phyloP scores from a whole-genome alignment of 108 stramenopile species.

The Nitzschia sp. region DNA sequence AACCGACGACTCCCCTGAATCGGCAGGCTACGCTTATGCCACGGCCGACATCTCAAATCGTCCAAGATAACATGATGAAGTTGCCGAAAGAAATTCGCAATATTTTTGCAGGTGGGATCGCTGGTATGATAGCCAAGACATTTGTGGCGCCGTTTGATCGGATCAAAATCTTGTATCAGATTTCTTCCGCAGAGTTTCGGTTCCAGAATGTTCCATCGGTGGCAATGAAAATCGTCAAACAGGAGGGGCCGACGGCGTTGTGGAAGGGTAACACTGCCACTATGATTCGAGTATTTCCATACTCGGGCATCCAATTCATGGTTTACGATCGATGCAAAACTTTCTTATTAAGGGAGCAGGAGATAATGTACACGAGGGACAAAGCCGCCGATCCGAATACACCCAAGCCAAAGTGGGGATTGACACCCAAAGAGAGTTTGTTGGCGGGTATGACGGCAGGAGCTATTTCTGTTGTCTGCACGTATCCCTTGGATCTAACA shows the following conservation, averaged over 20 bases:
- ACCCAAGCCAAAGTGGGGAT: constrained; percentile 39
- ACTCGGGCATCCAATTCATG: constrained; percentile 97
- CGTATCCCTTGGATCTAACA: constrained; percentile 95
- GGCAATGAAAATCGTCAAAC: constrained; percentile 56
- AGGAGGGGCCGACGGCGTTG: constrained; percentile 83
- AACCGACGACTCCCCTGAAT: neutral
- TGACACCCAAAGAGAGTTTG: constrained; percentile 86
- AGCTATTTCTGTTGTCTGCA: constrained; percentile 76
- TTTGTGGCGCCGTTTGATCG: constrained; percentile 91
- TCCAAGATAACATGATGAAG: constrained; percentile 19
- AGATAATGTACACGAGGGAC: constrained; percentile 6
- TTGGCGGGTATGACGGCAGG: constrained; percentile 89
- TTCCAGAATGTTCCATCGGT: constrained; percentile 66
- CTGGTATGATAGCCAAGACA: constrained; percentile 88
- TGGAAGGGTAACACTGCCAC: constrained; percentile 97
- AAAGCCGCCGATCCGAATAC: constrained; percentile 19
- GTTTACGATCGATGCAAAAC: constrained; percentile 90
- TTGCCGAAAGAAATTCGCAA: constrained; percentile 81
- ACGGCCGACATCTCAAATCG: constrained; percentile 5
- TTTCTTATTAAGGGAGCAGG: constrained; percentile 47
- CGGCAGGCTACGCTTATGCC: neutral
- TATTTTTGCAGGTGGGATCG: constrained; percentile 72
- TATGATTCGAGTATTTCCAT: constrained; percentile 96
- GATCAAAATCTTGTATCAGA: constrained; percentile 90
- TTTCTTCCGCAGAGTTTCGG: constrained; percentile 69